Evolutionary conservation across 208 protist species (phyloP).

Genomic region (Crithidia bombi): DNA sequence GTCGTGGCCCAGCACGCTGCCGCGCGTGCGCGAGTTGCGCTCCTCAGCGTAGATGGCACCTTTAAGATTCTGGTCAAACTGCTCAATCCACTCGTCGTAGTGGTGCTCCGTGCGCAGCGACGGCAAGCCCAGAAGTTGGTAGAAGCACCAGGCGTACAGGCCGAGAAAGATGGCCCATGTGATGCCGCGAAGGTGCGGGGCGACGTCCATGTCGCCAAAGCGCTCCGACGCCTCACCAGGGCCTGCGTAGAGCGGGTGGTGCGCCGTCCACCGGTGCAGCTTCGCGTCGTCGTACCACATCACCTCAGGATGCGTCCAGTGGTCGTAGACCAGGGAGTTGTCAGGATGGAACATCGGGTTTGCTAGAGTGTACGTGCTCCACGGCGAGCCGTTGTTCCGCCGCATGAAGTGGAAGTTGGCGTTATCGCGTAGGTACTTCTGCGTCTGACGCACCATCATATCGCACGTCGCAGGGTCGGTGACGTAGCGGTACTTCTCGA

Average conservation of each 20-base stretch:
- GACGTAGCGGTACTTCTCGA: slow-evolving; percentile 91
- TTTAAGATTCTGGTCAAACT: slow-evolving; percentile 70
- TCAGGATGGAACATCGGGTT: slow-evolving; percentile 92
- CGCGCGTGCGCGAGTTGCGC: slow-evolving; percentile 70
- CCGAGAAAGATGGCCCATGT: slow-evolving; percentile 34
- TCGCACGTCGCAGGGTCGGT: slow-evolving; percentile 90
- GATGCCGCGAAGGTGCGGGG: slow-evolving; percentile 66
- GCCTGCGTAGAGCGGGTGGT: slow-evolving; percentile 84
- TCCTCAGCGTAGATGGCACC: slow-evolving; percentile 81
- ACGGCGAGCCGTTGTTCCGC: slow-evolving; percentile 84
- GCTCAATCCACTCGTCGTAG: slow-evolving; percentile 73
- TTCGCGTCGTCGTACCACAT: slow-evolving; percentile 93
- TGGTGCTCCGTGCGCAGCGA: slow-evolving; percentile 49
- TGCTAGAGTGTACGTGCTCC: slow-evolving; percentile 80
- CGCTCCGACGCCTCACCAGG: slow-evolving; percentile 82
- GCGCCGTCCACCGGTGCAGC: slow-evolving; percentile 84
- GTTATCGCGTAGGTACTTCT: slow-evolving; percentile 92
- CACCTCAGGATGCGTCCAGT: slow-evolving; percentile 92
- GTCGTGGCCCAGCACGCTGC: slow-evolving; percentile 66
- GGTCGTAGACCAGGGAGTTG: slow-evolving; percentile 89
- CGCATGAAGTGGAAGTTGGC: slow-evolving; percentile 81
- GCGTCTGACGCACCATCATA: slow-evolving; percentile 93
- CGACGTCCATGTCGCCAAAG: slow-evolving; percentile 87
- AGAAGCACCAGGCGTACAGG: slow-evolving; percentile 55
- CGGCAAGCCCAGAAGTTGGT: slow-evolving; percentile 55